Evolutionary conservation across 2,329 filamentous ascomycete genomes (phyloP).

Genomic region (Elsinoe australis): DNA sequence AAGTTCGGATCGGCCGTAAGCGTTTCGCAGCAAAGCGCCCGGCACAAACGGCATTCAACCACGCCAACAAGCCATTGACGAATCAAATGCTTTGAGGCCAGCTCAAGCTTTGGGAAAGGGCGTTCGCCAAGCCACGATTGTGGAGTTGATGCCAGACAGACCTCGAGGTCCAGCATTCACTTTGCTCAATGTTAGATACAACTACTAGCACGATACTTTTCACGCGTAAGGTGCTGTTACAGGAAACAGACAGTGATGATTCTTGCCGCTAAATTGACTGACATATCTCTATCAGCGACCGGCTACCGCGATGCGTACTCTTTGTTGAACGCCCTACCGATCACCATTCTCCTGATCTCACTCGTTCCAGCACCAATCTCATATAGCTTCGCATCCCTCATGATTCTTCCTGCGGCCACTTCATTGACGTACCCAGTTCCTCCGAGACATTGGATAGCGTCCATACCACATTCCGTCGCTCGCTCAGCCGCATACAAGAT

Average conservation of each 20-base stretch:
- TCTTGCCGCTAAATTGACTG: too few species aligned
- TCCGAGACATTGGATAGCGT: conserved; percentile 85
- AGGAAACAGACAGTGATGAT: too few species aligned
- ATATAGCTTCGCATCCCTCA: conserved; percentile 75
- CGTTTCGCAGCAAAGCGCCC: not conserved
- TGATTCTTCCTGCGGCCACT: conserved; percentile 76
- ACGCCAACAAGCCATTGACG: not conserved
- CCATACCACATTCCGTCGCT: conserved; percentile 76
- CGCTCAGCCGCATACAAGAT: conserved; percentile 90
- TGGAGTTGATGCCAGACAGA: not conserved
- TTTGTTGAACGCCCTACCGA: conserved; percentile 85
- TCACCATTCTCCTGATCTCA: conserved; percentile 88
- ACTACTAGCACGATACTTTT: too few species aligned
- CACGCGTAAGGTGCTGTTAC: not conserved
- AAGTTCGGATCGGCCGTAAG: conserved; percentile 12
- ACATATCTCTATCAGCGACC: too few species aligned
- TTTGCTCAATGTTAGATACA: too few species aligned
- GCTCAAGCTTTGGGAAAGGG: conserved; percentile 1
- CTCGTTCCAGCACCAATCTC: conserved; percentile 96
- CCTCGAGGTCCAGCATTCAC: not conserved
- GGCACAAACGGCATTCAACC: conserved; percentile 1
- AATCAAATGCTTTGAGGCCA: not conserved
- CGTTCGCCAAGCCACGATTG: conserved; percentile 13
- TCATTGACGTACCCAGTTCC: conserved; percentile 79
- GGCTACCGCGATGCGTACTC: conserved; percentile 47